Conservation (phyloP, 257 asterid species). For the Forsythia viridissima region DNA sequence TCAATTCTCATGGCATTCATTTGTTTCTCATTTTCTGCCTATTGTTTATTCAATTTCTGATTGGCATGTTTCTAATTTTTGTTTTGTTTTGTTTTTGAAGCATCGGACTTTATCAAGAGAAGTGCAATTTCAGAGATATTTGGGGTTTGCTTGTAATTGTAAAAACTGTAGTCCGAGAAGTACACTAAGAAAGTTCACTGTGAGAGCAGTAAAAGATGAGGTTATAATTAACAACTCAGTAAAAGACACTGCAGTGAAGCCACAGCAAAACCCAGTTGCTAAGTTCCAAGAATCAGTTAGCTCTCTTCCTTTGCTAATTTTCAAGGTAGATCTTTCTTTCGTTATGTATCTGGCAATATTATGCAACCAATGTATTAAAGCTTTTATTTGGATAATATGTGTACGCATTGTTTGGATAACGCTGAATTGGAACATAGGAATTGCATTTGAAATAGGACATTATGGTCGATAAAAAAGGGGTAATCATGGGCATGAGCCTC, state of each 20-base stretch:
- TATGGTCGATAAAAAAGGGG: not conserved
- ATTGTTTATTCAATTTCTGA: not conserved
- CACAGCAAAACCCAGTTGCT: slow-evolving; percentile 32
- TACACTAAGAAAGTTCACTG: slow-evolving; percentile 33
- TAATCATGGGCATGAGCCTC: not conserved
- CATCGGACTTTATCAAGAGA: slow-evolving; percentile 31
- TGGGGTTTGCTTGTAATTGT: slow-evolving; percentile 23
- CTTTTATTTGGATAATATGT: not conserved
- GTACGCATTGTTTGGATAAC: not conserved
- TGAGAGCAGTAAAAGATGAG: slow-evolving; percentile 39
- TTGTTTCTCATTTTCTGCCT: slow-evolving; percentile 1
- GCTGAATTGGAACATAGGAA: not conserved
- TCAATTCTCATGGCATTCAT: not conserved
- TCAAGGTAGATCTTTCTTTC: slow-evolving; percentile 42
- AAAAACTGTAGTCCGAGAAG: slow-evolving; percentile 33
- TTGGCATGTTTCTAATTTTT: not conserved
- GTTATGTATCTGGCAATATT: not conserved
- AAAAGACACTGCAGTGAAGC: slow-evolving; percentile 29
- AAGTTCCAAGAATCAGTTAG: slow-evolving; percentile 52
- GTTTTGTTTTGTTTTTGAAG: slow-evolving; percentile 21
- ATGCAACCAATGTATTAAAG: not conserved
- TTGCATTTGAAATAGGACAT: not conserved
- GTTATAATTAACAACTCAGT: slow-evolving; percentile 23
- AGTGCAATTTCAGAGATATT: slow-evolving; percentile 28
- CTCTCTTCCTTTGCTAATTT: slow-evolving; percentile 53